Base-by-base conservation (phyloP, 1,284 basidiomycete species). In the Rhodotorula glutinis region DNA sequence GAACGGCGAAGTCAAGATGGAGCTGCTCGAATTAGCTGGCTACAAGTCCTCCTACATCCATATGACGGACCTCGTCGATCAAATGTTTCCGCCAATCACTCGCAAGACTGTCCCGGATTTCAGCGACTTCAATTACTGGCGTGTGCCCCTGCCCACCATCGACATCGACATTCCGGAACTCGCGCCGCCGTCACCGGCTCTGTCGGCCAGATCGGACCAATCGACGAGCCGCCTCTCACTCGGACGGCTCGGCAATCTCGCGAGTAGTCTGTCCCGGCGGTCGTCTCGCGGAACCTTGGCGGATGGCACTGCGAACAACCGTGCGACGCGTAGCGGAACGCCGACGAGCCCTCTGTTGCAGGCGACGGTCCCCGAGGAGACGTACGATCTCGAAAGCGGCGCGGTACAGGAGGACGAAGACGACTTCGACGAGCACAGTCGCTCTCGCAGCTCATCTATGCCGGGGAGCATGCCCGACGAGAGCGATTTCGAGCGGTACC, bases 111-210 rank as follows among this genome's bases (percentile, higher is more conserved):
- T 87, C 47, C 87, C 91, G 1, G 92, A 96, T 78, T 98, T 85
- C 78, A 97, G 93, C 25, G 95, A 98, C 79, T 95, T 97, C 83
- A 98, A 96, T 77, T 99, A 87, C 78, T 99, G 96, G 96, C 88
- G 92, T 71, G 76, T 85, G 1, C 87, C 91, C 0, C 81, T 95
- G 14, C 83, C 85, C 56, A 60, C 76, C 19, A 57, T 74, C 41
- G 89, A 92, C 4, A 87, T 90, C 67, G 83, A 88, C 19, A 82
- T 98, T 2, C 95, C 95, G 0, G 93, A 97, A 77, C 79, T 98
- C n/a, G 82, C 87, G 0, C 92, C 92, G 3, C 73, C 74, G 2
- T 73, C 75, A 16, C 79, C 79, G 1, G 88, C 94, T 0, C 84
- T 98, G 41, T 93, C 90, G 60, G 94, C 95, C 3, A 86, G 91